Conservation (phyloP, 164 flowering plant genomes). For the Annona cherimola region DNA sequence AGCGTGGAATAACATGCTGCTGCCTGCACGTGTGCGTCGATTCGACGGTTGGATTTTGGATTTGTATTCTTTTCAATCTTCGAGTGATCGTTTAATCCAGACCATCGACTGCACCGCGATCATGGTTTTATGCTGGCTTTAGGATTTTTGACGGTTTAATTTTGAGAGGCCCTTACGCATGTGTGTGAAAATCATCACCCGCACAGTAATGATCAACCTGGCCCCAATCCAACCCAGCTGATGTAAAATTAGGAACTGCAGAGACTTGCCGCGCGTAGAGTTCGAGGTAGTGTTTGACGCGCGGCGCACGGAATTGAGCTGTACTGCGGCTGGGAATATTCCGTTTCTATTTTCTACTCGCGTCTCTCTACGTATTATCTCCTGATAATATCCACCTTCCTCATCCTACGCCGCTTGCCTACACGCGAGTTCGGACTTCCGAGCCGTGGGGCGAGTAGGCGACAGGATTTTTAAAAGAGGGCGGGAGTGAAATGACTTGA, state of each 20-base stretch:
- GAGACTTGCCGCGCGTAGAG: background rate
- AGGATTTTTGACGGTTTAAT: background rate
- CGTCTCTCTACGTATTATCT: background rate
- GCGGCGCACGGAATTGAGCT: background rate
- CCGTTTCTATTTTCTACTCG: background rate
- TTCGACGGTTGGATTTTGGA: too few relatives aligned
- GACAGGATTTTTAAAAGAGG: background rate
- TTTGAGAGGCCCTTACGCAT: background rate
- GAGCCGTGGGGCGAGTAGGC: background rate
- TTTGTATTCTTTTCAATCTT: too few relatives aligned
- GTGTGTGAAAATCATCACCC: background rate
- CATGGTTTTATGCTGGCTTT: background rate
- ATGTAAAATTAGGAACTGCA: background rate
- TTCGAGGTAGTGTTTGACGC: background rate
- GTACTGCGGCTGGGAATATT: background rate
- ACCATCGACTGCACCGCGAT: background rate
- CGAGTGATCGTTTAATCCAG: background rate
- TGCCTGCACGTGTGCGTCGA: too few relatives aligned
- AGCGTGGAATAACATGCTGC: background rate
- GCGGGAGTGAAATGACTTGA: background rate
- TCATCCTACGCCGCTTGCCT: background rate
- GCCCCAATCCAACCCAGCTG: background rate
- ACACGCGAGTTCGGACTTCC: background rate
- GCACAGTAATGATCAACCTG: background rate
- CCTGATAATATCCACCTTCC: background rate